phyloP scores from a whole-genome alignment of 805 yeast species.

The Myxozyma geophila region DNA sequence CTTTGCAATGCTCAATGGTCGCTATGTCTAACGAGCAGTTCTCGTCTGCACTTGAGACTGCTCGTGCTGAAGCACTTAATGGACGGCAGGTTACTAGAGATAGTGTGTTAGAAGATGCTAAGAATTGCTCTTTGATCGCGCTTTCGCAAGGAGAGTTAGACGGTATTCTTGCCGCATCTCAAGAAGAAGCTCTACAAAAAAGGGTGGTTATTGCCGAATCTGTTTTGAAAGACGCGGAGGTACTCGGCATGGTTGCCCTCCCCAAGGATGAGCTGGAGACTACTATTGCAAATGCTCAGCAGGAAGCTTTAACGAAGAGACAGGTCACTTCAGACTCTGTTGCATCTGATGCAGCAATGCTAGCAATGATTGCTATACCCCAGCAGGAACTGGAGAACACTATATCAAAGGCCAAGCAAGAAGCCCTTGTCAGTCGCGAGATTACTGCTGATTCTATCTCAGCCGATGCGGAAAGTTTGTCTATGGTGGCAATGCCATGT shows the following conservation, averaged over 20 bases:
- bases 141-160: constrained; percentile 6
- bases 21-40: constrained; percentile 7
- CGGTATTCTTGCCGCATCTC: not conserved
- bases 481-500: constrained; percentile 34
- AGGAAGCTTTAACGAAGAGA: too few relatives aligned
- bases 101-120: not conserved
- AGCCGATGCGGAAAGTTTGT: constrained; percentile 6
- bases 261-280: too few relatives aligned
- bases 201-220: not conserved
- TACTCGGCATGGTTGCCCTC: constrained; percentile 15
- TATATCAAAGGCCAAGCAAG: not conserved
- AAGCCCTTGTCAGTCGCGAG: not conserved
- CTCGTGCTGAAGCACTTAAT: not conserved
- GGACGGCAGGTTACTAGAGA: not conserved
- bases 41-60: not conserved
- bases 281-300: too few relatives aligned
- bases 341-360: too few relatives aligned
- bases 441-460: constrained; percentile 11
- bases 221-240: constrained; percentile 9
- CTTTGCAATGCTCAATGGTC: constrained; percentile 2
- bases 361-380: too few relatives aligned
- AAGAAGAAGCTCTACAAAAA: not conserved
- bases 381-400: constrained; percentile 35
- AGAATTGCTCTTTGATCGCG: not conserved
- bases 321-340: too few relatives aligned